Conservation (phyloP, 805 yeast species). For the Schizosaccharomyces cryophilus region DNA sequence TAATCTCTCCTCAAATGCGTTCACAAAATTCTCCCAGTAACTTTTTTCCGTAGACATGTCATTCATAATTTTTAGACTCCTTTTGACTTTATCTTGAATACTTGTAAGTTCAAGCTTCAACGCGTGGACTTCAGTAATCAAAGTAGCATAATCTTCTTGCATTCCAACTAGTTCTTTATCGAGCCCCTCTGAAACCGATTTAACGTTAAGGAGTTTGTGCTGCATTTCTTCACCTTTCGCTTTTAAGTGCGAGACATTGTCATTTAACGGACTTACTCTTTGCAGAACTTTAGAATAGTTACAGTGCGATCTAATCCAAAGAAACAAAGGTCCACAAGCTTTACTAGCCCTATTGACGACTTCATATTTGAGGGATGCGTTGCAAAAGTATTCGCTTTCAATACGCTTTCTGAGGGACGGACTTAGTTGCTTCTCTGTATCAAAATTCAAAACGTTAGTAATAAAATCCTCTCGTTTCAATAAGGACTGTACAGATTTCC, state of each 20-base stretch:
- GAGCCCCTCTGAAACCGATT: constrained; percentile 24
- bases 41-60: constrained; percentile 24
- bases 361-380: constrained; percentile 42
- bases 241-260: constrained; percentile 31
- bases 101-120: constrained; percentile 44
- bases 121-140: constrained; percentile 58
- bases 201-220: constrained; percentile 13
- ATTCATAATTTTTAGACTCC: constrained; percentile 39
- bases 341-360: constrained; percentile 71
- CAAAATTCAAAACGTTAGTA: constrained; percentile 50
- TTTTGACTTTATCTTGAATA: constrained; percentile 33
- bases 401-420: constrained; percentile 28
- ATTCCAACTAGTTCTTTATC: constrained; percentile 55
- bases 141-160: constrained; percentile 36
- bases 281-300: constrained; percentile 47
- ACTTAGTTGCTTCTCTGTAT: constrained; percentile 34
- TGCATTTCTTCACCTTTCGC: constrained; percentile 39
- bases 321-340: constrained; percentile 77
- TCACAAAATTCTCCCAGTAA: constrained; percentile 8
- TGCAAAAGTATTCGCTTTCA: constrained; percentile 33
- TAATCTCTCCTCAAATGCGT: constrained; percentile 21
- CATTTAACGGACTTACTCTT: constrained; percentile 44
- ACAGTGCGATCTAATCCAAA: constrained; percentile 82
- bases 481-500: constrained; percentile 69
- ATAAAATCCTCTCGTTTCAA: constrained; percentile 75